phyloP scores from a whole-genome alignment of 176 grass and related monocot species.

The Neostapfia colusana region DNA sequence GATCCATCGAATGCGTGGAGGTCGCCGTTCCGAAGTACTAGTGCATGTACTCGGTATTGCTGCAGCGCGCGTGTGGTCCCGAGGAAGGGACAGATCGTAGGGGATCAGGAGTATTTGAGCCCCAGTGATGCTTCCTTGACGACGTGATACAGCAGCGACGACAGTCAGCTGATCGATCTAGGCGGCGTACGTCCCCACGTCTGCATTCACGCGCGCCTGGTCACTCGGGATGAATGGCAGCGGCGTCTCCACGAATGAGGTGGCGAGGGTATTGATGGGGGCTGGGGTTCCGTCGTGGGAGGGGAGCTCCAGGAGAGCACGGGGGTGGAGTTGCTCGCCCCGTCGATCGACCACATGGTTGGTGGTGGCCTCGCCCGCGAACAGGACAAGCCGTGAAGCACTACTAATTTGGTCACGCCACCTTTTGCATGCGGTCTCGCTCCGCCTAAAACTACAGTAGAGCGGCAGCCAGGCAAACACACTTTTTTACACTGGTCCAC shows the following conservation, averaged over 20 bases:
- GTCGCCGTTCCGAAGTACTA: too few relatives aligned
- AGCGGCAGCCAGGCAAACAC: not conserved
- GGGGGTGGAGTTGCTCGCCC: not conserved
- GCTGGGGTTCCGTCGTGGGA: not conserved
- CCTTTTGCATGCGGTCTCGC: slow-evolving; percentile 11
- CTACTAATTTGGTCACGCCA: slow-evolving; percentile 12
- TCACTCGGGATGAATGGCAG: not conserved
- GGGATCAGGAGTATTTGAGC: too few relatives aligned
- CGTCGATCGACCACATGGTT: slow-evolving; percentile 32
- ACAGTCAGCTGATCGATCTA: not conserved
- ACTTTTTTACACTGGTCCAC: not conserved
- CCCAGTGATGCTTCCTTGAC: not conserved
- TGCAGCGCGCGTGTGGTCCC: too few relatives aligned
- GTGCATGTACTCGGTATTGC: too few relatives aligned
- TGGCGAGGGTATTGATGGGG: not conserved
- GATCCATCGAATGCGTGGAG: too few relatives aligned
- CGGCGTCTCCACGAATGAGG: not conserved
- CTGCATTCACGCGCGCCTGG: not conserved
- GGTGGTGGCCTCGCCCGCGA: slow-evolving; percentile 11
- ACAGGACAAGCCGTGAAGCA: slow-evolving; percentile 32
- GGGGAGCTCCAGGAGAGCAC: not conserved
- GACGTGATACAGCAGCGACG: not conserved
- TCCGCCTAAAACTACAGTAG: slow-evolving; percentile 4
- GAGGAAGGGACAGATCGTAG: too few relatives aligned
- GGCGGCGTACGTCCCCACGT: not conserved